Conservation (phyloP, 2,329 filamentous ascomycete genomes). For the Dendrostoma leiphaemia region DNA sequence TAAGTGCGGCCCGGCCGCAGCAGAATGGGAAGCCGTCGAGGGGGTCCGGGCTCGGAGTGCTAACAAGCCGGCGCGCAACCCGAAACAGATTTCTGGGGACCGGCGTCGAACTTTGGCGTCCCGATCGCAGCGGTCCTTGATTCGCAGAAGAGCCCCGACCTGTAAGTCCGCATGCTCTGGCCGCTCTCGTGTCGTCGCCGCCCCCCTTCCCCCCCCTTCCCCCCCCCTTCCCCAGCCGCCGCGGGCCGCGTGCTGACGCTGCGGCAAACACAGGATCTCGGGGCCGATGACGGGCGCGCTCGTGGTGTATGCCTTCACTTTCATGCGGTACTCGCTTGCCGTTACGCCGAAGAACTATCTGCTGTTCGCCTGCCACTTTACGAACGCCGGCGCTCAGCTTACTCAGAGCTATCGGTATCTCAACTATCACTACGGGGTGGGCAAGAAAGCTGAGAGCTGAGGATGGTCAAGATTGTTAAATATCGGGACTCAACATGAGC, state of each 20-base stretch:
- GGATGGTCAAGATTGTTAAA: not conserved
- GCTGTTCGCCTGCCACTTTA: slow-evolving; percentile 67
- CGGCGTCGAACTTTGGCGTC: slow-evolving; percentile 84
- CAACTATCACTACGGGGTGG: slow-evolving; percentile 63
- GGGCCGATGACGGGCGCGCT: slow-evolving; percentile 68
- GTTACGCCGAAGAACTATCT: slow-evolving; percentile 67
- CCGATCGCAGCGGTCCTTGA: slow-evolving; percentile 79
- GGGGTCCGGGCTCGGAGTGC: not conserved
- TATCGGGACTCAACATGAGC: not conserved
- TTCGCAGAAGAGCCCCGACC: slow-evolving; percentile 79
- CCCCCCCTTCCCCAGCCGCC: too few species aligned
- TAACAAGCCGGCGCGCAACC: not conserved
- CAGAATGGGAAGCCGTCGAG: too few species aligned
- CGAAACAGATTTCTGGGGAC: slow-evolving; percentile 78
- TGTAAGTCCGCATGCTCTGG: slow-evolving; percentile 57
- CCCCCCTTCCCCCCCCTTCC: too few species aligned
- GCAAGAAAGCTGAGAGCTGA: slow-evolving; percentile 34
- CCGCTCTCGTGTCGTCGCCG: too few species aligned
- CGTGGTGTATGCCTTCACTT: slow-evolving; percentile 65
- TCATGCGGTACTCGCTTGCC: slow-evolving; percentile 71
- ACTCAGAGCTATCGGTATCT: slow-evolving; percentile 69
- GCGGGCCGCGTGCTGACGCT: too few species aligned
- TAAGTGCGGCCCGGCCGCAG: slow-evolving; percentile 59
- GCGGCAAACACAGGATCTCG: slow-evolving; percentile 65
- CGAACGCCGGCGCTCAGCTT: slow-evolving; percentile 67